phyloP scores from a whole-genome alignment of 2,329 filamentous ascomycete genomes.

The Pseudohalonectria lignicola region DNA sequence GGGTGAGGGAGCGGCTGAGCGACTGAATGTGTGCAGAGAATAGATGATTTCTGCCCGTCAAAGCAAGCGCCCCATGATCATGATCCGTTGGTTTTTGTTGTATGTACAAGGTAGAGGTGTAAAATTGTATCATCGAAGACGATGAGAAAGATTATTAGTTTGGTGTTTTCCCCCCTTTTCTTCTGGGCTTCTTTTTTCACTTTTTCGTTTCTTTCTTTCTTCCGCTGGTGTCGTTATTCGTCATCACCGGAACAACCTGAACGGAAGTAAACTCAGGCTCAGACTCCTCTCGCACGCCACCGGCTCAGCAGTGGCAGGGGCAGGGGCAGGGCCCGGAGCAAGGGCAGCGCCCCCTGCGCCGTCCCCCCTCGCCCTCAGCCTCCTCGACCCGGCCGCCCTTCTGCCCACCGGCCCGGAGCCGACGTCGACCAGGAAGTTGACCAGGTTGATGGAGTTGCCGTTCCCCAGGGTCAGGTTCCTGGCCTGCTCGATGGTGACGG shows the following conservation, averaged over 20 bases:
- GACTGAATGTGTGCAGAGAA: no score
- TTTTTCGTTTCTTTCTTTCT: neutral
- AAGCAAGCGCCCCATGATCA: no score
- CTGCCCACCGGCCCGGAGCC: constrained; percentile 1
- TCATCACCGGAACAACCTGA: neutral
- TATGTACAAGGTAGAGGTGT: no score
- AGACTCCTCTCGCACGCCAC: neutral
- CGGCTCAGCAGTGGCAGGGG: no score
- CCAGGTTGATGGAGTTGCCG: constrained; percentile 36
- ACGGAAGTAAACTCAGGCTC: neutral
- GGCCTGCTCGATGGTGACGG: constrained; percentile 19
- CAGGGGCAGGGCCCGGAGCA: no score
- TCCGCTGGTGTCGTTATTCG: neutral
- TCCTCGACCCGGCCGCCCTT: no score
- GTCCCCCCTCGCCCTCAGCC: neutral
- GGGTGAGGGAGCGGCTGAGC: no score
- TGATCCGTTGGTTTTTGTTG: no score
- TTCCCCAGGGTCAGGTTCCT: constrained; percentile 22
- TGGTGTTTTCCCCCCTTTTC: neutral
- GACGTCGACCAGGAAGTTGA: constrained; percentile 30
- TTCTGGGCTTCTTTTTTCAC: neutral
- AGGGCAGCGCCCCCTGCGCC: no score
- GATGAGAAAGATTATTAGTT: no score
- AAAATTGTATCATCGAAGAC: no score
- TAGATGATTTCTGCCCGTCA: no score